Evolutionary conservation across 768 basidiomycete genomes (phyloP), one percentile per base, ranked within the genome.

Genomic region (Crassisporium funariophilum): DNA sequence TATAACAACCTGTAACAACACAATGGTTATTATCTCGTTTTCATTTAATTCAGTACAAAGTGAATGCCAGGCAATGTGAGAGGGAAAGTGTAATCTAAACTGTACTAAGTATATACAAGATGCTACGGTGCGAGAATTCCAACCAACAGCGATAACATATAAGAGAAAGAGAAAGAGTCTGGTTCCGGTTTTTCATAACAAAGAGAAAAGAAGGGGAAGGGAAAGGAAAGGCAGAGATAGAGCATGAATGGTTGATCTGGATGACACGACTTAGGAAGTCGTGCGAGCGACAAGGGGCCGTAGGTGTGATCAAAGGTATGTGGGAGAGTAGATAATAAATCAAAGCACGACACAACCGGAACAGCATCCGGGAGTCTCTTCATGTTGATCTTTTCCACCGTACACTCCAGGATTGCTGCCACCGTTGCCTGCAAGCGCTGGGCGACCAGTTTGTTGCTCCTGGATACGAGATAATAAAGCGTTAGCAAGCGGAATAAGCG

Each of bases 381-480:
- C 81, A 25, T 83, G 77, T 41, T 71, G 64, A 36, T 74, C 66
- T 39, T 76, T 77, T 50, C 70, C 71, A 52, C 72, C 73, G 53
- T 83, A 86, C 7, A 64, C 67, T 4, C 81, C 83, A 20, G 80
- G 63, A 12, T 67, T 68, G 16, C 66, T 62, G 23, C 69, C 66
- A 4, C 29, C 29, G 29, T 68, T 54, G 33, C 73, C 82, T 24
- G 77, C 60, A 49, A 81, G 75, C 19, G 75, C 73, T 3, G 86
- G 85, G 46, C 88, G 83, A 16, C 87, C 88, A 13, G 82, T 85
- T 71, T 88, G 83, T 68, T 87, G 86, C 58, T 88, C 86, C 87
- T 88, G 47, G 27, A 35, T 12, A 31, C 19, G 38, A 48, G 13
- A 35, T 5, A 7, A 41, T 20, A n/a, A n/a, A n/a, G n/a, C n/a